A percentile compares a stretch with the other conserved stretches of the same genome.
Conservation (phyloP, 805 yeast species). For the Priceomyces castillae region DNA sequence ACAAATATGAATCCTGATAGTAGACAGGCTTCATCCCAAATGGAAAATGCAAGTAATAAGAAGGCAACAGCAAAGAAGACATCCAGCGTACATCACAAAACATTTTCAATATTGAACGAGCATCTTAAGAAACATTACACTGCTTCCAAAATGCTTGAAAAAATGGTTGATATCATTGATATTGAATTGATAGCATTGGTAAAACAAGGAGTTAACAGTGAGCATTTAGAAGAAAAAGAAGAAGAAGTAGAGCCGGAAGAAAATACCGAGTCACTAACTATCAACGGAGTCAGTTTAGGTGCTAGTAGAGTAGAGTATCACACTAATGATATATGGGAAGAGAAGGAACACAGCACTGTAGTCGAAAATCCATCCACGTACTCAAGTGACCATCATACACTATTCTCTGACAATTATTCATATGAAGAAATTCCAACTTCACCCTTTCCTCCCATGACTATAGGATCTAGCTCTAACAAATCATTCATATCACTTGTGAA, state of each 20-base stretch:
- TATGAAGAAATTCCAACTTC: background rate
- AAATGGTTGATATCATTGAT: slow-evolving; percentile 3
- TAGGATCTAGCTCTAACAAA: background rate
- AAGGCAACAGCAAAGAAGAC: background rate
- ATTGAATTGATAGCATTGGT: background rate
- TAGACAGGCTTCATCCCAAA: no score
- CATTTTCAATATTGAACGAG: background rate
- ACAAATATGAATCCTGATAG: background rate
- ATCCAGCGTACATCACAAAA: background rate
- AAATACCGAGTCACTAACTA: background rate
- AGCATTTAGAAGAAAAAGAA: background rate
- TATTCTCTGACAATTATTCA: background rate
- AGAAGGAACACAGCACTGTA: background rate
- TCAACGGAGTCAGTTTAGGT: background rate
- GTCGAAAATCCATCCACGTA: background rate
- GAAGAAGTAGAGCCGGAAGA: background rate
- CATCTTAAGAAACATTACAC: background rate
- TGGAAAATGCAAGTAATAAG: background rate
- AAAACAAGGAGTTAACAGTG: background rate
- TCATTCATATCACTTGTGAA: background rate
- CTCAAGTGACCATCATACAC: background rate
- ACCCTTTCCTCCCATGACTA: background rate
- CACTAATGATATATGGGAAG: background rate
- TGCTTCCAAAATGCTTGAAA: slow-evolving; percentile 3
- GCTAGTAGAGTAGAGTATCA: background rate